A percentile compares a stretch with the other conserved stretches of the same genome.
These are phyloP conservation scores for Globisporangium splendens DNA, from an alignment of 352 stramenopile genomes.

Conservation along the genomic window DNA sequence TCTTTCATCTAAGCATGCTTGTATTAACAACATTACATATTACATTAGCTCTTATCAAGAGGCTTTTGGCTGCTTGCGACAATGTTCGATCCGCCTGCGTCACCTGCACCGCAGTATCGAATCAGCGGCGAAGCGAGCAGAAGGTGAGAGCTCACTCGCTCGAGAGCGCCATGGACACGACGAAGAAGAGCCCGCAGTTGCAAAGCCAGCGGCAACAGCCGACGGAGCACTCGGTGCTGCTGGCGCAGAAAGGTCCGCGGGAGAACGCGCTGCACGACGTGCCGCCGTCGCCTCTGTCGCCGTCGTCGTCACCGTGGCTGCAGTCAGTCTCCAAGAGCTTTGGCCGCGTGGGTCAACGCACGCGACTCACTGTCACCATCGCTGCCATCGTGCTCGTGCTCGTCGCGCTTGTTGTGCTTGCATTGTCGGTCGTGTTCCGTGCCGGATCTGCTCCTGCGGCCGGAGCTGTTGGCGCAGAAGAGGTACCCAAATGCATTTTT, in stretches of 20 bases:
- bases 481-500: not conserved
- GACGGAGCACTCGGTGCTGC: constrained; percentile 20
- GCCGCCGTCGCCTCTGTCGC: not conserved
- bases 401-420: not conserved
- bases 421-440: constrained; percentile 1
- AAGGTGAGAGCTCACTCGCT: not conserved
- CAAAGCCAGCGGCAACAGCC: not conserved
- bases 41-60: too few relatives aligned
- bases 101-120: not conserved
- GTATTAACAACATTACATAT: too few relatives aligned
- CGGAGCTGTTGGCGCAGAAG: not conserved
- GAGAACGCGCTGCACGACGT: constrained; percentile 1
- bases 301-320: not conserved
- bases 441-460: not conserved
- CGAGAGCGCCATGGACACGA: not conserved
- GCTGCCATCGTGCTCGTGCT: not conserved
- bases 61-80: too few relatives aligned
- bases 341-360: not conserved
- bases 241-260: not conserved
- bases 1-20: too few relatives aligned
- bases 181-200: not conserved
- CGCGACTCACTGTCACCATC: not conserved
- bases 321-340: not conserved
- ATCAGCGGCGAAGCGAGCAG: not conserved
- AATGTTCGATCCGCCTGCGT: too few relatives aligned